Percentiles rank a stretch among this genome's conserved stretches.
phyloP scores from a whole-genome alignment of 805 yeast genomes.

The Kluyveromyces starmeri region DNA sequence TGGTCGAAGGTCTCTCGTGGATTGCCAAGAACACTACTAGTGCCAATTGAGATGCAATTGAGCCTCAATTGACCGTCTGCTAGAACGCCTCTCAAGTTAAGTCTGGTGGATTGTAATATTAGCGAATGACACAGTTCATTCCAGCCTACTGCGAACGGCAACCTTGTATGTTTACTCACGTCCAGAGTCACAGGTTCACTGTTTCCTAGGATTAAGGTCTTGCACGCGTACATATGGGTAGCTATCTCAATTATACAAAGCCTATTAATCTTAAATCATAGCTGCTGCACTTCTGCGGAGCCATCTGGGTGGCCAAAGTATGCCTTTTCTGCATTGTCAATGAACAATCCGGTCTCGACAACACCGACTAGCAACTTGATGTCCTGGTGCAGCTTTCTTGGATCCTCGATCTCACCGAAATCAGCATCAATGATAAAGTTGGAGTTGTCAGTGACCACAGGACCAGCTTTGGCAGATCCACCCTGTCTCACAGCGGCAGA shows the following conservation, averaged over 20 bases:
- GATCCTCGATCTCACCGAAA: constrained; percentile 62
- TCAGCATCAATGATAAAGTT: constrained; percentile 90
- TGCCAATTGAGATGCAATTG: constrained; percentile 1
- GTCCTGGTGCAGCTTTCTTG: constrained; percentile 45
- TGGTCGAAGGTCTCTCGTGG: constrained; percentile 84
- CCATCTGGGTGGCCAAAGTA: constrained; percentile 89
- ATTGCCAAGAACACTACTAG: constrained; percentile 51
- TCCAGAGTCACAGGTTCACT: no score
- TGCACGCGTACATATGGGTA: no score
- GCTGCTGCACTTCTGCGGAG: constrained; percentile 29
- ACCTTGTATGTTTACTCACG: no score
- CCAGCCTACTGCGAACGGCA: no score
- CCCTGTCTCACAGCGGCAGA: constrained; percentile 74
- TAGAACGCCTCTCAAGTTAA: no score
- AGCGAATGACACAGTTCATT: no score
- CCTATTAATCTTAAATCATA: no score
- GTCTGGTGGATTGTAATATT: no score
- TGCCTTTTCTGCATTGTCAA: constrained; percentile 59
- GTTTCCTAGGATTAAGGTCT: no score
- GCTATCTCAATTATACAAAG: no score
- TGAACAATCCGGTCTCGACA: constrained; percentile 91
- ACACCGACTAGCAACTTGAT: constrained; percentile 82
- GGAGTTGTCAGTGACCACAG: constrained; percentile 91
- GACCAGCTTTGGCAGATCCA: constrained; percentile 90
- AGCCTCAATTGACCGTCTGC: no score